Base-by-base conservation (phyloP, 805 yeast genomes). In the Pichia ethanolica region DNA sequence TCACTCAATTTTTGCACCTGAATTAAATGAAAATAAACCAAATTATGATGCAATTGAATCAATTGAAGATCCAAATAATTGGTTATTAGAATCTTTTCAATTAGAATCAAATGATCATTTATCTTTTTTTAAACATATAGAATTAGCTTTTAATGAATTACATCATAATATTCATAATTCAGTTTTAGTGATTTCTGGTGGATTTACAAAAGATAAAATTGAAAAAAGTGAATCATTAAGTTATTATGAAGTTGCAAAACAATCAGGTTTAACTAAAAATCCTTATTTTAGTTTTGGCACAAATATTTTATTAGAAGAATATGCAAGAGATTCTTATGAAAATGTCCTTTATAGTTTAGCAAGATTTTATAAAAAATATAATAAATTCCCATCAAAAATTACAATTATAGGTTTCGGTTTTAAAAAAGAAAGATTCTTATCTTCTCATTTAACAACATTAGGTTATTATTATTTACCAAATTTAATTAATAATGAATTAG, bases 241-340 rank as follows among this genome's bases (percentile, higher is more conserved):
- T 10, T 86, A 84, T 61, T 72, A 68, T 47, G 57, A 70, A 13
- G 66, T 81, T 25, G 75, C 79, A 1, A 12, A 41, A 26, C 13
- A 25, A 6, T 34, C 42, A 4, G 52, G 52, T 10, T 34, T 46
- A 13, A 25, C 35, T 25, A 46, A 42, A 35, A 43, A 39, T 20
- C 45, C 46, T 4, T 39, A 43, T 7, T 42, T 59, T 28, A 35
- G 32, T n/a, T 27, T 12, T 13, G 39, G 37, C n/a, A 35, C 35
- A 5, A 50, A 50, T 11, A 64, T 83, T 0, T 52, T 70, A 6
- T 66, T 81, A 1, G 96, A 87, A 59, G 90, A 84, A 56, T 83
- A 64, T 61, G 89, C 95, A 0, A 67, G 88, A 38, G 95, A 87
- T 63, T 85, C 93, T 1, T 83, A 83, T 60, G 95, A 87, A 59